Conservation (phyloP, 768 basidiomycete genomes). For the Hypholoma sublateritium region DNA sequence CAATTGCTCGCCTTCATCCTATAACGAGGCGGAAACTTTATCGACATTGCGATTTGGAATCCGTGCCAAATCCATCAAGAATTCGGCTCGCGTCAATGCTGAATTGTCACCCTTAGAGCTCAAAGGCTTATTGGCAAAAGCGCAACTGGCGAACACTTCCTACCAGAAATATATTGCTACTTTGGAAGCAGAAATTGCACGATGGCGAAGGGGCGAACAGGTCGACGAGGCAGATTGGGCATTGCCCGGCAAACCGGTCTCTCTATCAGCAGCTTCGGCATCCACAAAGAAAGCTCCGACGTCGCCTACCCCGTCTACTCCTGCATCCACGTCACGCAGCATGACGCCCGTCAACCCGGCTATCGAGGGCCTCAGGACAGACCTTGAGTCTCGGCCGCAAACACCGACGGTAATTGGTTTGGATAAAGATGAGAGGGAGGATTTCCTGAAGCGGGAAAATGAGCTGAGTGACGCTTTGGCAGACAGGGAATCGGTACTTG, state of each 20-base stretch:
- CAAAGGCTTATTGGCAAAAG: slow-evolving; percentile 88
- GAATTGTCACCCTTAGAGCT: slow-evolving; percentile 96
- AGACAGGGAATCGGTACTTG: slow-evolving; percentile 84
- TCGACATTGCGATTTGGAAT: slow-evolving; percentile 99
- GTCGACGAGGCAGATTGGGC: slow-evolving; percentile 89
- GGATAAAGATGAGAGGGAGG: slow-evolving; percentile 96
- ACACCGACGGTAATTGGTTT: slow-evolving; percentile 87
- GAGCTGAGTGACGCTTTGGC: slow-evolving; percentile 92
- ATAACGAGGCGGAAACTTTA: slow-evolving; percentile 96
- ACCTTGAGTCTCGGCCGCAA: slow-evolving; percentile 82
- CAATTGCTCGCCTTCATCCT: slow-evolving; percentile 97
- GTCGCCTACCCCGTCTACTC: slow-evolving; percentile 60
- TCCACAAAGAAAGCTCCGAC: slow-evolving; percentile 67
- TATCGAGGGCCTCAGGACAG: slow-evolving; percentile 68
- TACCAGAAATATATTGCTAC: slow-evolving; percentile 86
- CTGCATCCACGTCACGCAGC: slow-evolving; percentile 47
- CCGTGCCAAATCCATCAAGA: slow-evolving; percentile 99
- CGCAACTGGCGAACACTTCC: slow-evolving; percentile 79
- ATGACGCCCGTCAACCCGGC: slow-evolving; percentile 76
- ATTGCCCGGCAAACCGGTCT: slow-evolving; percentile 57
- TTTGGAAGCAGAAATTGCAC: slow-evolving; percentile 86
- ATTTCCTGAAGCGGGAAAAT: slow-evolving; percentile 94
- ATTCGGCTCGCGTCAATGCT: slow-evolving; percentile 97
- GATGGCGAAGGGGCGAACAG: slow-evolving; percentile 85
- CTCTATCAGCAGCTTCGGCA: slow-evolving; percentile 46